Percentiles rank a stretch among this genome's conserved stretches.
phyloP scores from a whole-genome alignment of 805 yeast species.

The Saccharomyces cerevisiae region DNA sequence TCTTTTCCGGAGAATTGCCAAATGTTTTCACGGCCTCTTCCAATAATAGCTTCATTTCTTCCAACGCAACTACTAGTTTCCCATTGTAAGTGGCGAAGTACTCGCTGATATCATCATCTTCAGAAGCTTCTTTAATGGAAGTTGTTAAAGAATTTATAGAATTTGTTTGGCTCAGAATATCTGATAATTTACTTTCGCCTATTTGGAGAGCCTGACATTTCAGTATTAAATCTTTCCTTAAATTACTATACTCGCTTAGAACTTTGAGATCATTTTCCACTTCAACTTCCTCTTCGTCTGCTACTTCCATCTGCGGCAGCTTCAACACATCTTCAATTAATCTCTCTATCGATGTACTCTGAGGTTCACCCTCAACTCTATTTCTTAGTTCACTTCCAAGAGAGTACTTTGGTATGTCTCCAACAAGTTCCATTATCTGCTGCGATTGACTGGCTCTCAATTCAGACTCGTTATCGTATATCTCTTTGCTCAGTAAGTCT shows the following conservation, averaged over 20 bases:
- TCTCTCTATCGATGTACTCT: constrained; percentile 12
- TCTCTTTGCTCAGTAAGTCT: constrained; percentile 13
- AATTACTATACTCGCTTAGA: constrained; percentile 20
- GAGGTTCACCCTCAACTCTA: background rate
- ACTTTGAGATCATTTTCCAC: constrained; percentile 8
- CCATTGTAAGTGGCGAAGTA: constrained; percentile 11
- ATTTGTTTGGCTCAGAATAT: constrained; percentile 4
- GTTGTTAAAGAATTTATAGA: constrained; percentile 5
- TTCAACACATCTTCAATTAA: constrained; percentile 16
- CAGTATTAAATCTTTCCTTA: constrained; percentile 13
- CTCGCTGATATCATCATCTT: constrained; percentile 1
- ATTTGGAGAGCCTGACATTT: constrained; percentile 15
- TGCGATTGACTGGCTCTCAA: constrained; percentile 12
- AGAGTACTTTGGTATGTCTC: constrained; percentile 21
- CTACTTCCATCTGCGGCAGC: constrained; percentile 18
- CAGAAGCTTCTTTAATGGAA: constrained; percentile 5
- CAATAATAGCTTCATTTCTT: constrained; percentile 10
- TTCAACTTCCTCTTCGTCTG: constrained; percentile 2
- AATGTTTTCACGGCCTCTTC: constrained; percentile 15
- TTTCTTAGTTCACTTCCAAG: constrained; percentile 16
- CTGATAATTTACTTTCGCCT: constrained; percentile 7
- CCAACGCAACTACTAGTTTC: constrained; percentile 6
- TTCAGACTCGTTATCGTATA: constrained; percentile 15
- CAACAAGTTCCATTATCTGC: constrained; percentile 14
- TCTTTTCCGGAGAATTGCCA: constrained; percentile 1